Percentiles rank a stretch among this genome's conserved stretches.
Evolutionary conservation across 345 rosid species (phyloP).

Genomic region (Aquilaria sinensis): DNA sequence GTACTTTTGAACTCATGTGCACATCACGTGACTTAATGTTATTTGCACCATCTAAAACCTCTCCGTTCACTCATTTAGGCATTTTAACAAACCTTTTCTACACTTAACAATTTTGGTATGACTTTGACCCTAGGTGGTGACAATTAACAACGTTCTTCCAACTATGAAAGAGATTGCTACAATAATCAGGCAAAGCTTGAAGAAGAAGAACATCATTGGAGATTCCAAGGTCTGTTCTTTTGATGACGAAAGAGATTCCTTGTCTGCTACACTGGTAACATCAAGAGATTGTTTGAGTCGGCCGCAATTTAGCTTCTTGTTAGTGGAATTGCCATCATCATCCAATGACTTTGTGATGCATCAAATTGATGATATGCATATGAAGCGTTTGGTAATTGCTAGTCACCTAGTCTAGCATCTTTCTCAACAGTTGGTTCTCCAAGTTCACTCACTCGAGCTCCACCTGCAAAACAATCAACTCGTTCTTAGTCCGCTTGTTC

Average conservation of each 20-base stretch:
- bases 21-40: no score
- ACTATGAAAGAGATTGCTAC: no score
- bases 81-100: no score
- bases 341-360: slow-evolving; percentile 22
- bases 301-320: slow-evolving; percentile 16
- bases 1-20: no score
- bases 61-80: no score
- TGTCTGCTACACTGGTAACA: slow-evolving; percentile 41
- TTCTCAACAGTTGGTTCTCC: slow-evolving; percentile 47
- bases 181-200: no score
- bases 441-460: slow-evolving; percentile 36
- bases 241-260: slow-evolving; percentile 40
- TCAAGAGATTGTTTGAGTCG: slow-evolving; percentile 47
- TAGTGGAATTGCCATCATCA: slow-evolving; percentile 8
- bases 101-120: no score
- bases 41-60: no score
- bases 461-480: slow-evolving; percentile 45
- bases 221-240: slow-evolving; percentile 32
- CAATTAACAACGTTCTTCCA: no score
- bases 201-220: background rate
- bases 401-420: slow-evolving; percentile 33
- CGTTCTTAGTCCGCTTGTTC: slow-evolving; percentile 37
- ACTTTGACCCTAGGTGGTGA: no score
- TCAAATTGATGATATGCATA: slow-evolving; percentile 30
- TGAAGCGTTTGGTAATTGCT: slow-evolving; percentile 38